Conservation (phyloP, 2,329 filamentous ascomycete species). For the Hypoxylon sp. region DNA sequence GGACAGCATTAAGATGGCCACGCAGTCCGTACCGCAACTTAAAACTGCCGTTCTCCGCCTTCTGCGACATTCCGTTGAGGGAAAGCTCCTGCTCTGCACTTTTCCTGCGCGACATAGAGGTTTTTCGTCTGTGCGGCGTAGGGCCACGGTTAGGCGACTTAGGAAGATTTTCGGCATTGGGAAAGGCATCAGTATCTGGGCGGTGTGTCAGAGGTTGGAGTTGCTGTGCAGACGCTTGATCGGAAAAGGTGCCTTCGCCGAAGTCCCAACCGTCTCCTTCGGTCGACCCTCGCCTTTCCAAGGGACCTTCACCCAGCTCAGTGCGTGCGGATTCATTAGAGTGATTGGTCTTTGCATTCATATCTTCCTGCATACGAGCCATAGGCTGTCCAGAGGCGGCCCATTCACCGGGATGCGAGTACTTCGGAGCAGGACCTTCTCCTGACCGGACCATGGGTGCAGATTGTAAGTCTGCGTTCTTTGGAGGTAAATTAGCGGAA, state of each 20-base stretch:
- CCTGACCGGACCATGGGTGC: constrained; percentile 69
- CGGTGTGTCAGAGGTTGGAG: constrained; percentile 69
- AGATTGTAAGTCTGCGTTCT: constrained; percentile 60
- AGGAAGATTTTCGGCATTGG: constrained; percentile 81
- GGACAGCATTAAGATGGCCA: constrained; percentile 93
- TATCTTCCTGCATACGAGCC: constrained; percentile 50
- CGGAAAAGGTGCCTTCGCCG: constrained; percentile 79
- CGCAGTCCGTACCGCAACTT: constrained; percentile 93
- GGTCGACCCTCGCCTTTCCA: constrained; percentile 64
- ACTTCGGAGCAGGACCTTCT: constrained; percentile 63
- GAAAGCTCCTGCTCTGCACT: constrained; percentile 77
- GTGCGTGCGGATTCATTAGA: constrained; percentile 59
- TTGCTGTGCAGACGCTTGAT: constrained; percentile 64
- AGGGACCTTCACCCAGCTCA: constrained; percentile 60
- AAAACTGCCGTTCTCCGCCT: constrained; percentile 82
- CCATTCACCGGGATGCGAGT: constrained; percentile 53
- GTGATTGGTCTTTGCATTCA: constrained; percentile 55
- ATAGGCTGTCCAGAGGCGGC: constrained; percentile 46
- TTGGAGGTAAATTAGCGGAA: constrained; percentile 53
- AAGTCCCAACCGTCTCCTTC: constrained; percentile 93
- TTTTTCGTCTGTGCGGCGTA: constrained; percentile 82
- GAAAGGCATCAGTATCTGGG: constrained; percentile 90
- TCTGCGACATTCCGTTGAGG: constrained; percentile 65
- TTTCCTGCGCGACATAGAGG: constrained; percentile 80
- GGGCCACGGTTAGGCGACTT: constrained; percentile 83